Percentiles rank a stretch among this genome's conserved stretches.
These are phyloP conservation scores for Myxozyma neotropica DNA, from an alignment of 805 yeast genomes.

Conservation along the genomic window DNA sequence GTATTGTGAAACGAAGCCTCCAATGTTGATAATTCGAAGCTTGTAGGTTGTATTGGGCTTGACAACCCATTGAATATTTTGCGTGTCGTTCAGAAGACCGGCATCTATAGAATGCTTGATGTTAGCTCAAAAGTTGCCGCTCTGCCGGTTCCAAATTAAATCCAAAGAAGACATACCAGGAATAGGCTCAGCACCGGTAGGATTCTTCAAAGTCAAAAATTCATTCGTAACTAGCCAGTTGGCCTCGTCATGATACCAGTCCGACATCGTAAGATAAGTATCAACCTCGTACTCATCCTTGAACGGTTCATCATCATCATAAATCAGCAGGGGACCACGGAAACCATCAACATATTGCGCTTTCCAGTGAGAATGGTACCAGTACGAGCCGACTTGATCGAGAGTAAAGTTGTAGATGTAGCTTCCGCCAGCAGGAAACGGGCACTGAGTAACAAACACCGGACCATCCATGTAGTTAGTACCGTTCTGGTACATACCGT, in stretches of 20 bases:
- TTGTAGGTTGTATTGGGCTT: conserved; percentile 84
- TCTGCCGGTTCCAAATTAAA: too few species aligned
- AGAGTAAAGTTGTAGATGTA: conserved; percentile 86
- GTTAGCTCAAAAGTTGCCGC: too few species aligned
- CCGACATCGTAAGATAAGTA: conserved; percentile 64
- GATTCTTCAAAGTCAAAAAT: conserved; percentile 77
- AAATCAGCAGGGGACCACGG: conserved; percentile 62
- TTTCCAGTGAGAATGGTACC: conserved; percentile 95
- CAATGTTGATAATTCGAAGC: conserved; percentile 77
- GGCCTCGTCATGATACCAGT: conserved; percentile 81
- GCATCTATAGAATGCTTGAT: conserved; percentile 46
- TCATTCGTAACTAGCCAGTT: conserved; percentile 51
- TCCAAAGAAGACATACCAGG: conserved; percentile 48
- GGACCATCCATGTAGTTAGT: conserved; percentile 89
- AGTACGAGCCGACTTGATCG: conserved; percentile 84
- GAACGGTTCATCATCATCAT: conserved; percentile 66
- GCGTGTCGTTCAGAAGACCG: conserved; percentile 78
- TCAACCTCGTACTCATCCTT: conserved; percentile 75
- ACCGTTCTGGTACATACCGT: conserved; percentile 84
- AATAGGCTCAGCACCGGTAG: conserved; percentile 98
- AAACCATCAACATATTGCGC: conserved; percentile 93
- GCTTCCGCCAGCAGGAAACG: conserved; percentile 74
- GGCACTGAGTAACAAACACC: conserved; percentile 84
- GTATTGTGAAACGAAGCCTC: conserved; percentile 90
- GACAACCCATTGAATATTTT: conserved; percentile 71